A percentile compares a stretch with the other conserved stretches of the same genome.
These are phyloP conservation scores for Termitomyces sp. DNA, from an alignment of 768 basidiomycete species.

Conservation along the genomic window DNA sequence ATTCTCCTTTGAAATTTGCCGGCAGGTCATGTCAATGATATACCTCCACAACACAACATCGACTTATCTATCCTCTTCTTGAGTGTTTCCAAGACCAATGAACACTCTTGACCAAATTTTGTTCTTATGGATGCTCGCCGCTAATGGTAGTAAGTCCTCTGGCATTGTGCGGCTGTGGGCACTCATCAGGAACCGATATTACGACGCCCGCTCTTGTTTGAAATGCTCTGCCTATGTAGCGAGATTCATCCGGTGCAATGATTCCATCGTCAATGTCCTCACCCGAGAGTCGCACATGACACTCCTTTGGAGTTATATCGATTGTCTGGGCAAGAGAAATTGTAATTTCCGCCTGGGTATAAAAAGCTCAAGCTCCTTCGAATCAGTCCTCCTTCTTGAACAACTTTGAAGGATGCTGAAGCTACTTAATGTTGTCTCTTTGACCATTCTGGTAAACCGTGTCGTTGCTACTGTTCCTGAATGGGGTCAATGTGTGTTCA, in stretches of 20 bases:
- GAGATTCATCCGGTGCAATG: conserved; percentile 1
- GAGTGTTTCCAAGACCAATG: not conserved
- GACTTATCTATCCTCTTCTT: not conserved
- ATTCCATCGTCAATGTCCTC: not conserved
- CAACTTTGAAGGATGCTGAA: conserved; percentile 15
- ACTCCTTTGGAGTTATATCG: not conserved
- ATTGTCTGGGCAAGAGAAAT: not conserved
- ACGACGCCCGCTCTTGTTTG: not conserved
- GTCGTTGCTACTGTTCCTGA: conserved; percentile 23
- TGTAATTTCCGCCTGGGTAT: not conserved
- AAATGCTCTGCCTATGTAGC: not conserved
- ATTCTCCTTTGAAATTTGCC: not conserved
- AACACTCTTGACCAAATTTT: not conserved
- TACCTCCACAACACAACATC: not conserved
- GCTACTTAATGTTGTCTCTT: conserved; percentile 18
- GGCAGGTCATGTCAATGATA: not conserved
- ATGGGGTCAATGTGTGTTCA: conserved; percentile 31
- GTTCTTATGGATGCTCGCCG: not conserved
- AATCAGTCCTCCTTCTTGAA: not conserved
- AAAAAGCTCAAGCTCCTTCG: not conserved
- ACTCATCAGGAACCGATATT: not conserved
- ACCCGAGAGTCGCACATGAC: not conserved
- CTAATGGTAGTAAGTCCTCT: not conserved
- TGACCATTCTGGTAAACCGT: conserved; percentile 18
- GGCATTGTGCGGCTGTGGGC: too few species aligned